These are phyloP conservation scores for Hortaea werneckii DNA, from an alignment of 2,329 filamentous ascomycete species.

Conservation along the genomic window DNA sequence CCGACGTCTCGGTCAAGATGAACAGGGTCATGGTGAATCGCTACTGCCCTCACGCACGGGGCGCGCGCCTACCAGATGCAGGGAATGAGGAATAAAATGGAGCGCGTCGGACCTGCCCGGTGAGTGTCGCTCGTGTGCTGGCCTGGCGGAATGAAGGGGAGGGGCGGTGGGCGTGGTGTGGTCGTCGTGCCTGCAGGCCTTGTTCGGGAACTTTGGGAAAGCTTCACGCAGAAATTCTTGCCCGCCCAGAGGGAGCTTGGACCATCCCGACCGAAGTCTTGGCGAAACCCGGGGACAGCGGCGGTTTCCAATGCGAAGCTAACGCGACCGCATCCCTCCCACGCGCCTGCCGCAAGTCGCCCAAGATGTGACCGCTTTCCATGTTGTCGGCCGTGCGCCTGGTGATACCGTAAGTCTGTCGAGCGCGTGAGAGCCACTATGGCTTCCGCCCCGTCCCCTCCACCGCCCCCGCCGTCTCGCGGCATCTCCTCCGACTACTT, in stretches of 20 bases:
- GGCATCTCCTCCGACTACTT: conserved; percentile 9
- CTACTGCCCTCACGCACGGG: neutral
- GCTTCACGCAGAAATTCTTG: neutral
- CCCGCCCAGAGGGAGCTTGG: neutral
- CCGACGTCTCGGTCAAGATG: conserved; percentile 87
- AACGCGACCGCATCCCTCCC: neutral
- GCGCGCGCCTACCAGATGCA: neutral
- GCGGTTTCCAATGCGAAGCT: neutral
- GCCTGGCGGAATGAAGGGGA: neutral
- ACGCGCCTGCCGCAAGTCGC: too few relatives aligned
- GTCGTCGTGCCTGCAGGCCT: neutral
- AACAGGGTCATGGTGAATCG: conserved; percentile 46
- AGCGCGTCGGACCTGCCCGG: too few relatives aligned
- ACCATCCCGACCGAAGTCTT: neutral
- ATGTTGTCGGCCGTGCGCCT: too few relatives aligned
- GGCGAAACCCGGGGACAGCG: neutral
- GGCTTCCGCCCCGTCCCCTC: neutral
- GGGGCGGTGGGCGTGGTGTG: neutral
- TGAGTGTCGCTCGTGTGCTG: too few relatives aligned
- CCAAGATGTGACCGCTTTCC: too few relatives aligned
- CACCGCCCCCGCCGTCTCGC: conserved; percentile 3
- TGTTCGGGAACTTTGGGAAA: neutral
- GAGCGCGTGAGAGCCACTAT: too few relatives aligned
- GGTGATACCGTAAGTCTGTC: too few relatives aligned
- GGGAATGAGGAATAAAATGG: neutral